Base-by-base conservation (phyloP, 768 basidiomycete species). In the Calvatia gigantea region DNA sequence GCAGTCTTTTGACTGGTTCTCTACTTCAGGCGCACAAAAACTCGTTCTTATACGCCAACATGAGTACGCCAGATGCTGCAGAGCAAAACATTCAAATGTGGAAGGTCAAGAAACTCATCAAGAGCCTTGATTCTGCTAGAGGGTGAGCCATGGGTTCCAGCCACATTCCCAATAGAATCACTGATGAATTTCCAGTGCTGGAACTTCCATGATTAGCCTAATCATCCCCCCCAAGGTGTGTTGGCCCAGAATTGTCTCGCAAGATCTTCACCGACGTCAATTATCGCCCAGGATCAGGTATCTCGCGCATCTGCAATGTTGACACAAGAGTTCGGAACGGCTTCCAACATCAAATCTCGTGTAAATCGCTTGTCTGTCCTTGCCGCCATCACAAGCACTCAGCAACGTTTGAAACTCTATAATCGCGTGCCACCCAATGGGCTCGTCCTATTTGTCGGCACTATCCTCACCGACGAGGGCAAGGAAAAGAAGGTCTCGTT, bases 401-500 rank as follows among this genome's bases (percentile, higher is more conserved):
- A 98, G 71, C 95, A 98, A 62, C 85, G 95, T 54, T 81, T 99
- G 58, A 99, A 99, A 76, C 78, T 99, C 15, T 99, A 98, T 77
- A 93, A 89, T 69, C 85, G 94, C 58, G 94, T 97, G 0, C 97
- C 97, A 1, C 93, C 94, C 2, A 98, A 98, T 61, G 97, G 95
- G 54, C 84, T 99, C 17, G 93, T 98, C 59, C 85, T 99, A 35
- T 99, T 98, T 72, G 97, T 98, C 56, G 97, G 97, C 28, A 99
- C 97, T 9, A 91, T 99, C 65, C 75, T 98, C 51, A 99, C 96
- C 47, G 94, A 98, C 63, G 96, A 98, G 73, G 96, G 96, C 56
- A 99, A 99, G 72, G 97, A 98, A 74, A 98, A 98, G 81, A 99
- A 98, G 71, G 92, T 96, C 28, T 94, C 93, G 0, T 98, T 98